Base-by-base conservation (phyloP, 495 filamentous ascomycete genomes). In the Apiosordaria backusii region DNA sequence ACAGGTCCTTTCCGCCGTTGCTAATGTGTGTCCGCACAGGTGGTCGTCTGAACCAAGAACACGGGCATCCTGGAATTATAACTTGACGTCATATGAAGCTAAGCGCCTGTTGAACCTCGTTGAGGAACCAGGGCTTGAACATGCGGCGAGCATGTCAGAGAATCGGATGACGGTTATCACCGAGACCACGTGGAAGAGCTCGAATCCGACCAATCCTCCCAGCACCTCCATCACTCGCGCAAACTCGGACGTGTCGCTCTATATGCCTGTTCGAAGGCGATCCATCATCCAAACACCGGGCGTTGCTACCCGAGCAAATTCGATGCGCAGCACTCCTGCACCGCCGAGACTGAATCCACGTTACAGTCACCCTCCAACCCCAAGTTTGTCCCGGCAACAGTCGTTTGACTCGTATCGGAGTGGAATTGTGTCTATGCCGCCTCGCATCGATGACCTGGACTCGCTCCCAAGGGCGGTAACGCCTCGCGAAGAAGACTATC, bases 251-350 rank as follows among this genome's bases (percentile, higher is more conserved):
- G 9, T 77, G 35, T 83, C 81, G 21, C 64, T 84, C 18, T 83
- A 83, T 65, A 76, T 80, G 60, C 81, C 81, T 15, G 78, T 81
- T 64, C 75, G 81, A 53, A 72, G 81, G 52, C 78, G 78, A 35
- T 83, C 81, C 22, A 63, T 82, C 5, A 78, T 82, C 24, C 77
- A 74, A 69, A 83, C 75, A 4, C 81, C 81, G 1, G 81, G 81
- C 13, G 70, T 84, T 27, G 81, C 81, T 18, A 84, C 81, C 23
- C 76, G 81, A 66, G 64, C 68, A 50, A 66, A 65, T 58, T 68
- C 68, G 26, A 57, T 62, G 62, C 64, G 65, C 52, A 61, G 68
- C 18, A 65, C 62, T 50, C 57, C 65, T 15, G 50, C 64, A 4
- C 25, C 45, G 18, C 69, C 75, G 27, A 77, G 63, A 26, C 55